phyloP scores from a whole-genome alignment of 2,329 filamentous ascomycete species.

The Magnaporthiopsis incrustans region DNA sequence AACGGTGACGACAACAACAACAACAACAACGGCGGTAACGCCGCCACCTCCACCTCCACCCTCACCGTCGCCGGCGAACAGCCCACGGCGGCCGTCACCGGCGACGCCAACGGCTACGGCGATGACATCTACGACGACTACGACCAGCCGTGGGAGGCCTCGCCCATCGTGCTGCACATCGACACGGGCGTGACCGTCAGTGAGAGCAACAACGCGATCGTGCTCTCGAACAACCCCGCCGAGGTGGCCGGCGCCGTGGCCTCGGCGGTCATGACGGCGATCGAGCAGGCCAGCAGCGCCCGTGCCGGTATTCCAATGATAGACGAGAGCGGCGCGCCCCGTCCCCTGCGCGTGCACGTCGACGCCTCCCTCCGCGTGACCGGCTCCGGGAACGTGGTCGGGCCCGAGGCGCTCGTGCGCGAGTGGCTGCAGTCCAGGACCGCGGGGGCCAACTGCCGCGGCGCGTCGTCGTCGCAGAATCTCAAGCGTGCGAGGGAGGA shows the following conservation, averaged over 20 bases:
- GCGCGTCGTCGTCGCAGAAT: not conserved
- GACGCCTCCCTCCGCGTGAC: constrained; percentile 37
- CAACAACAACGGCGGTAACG: not conserved
- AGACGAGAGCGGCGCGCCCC: constrained; percentile 32
- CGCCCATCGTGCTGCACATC: constrained; percentile 38
- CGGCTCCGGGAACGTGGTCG: constrained; percentile 36
- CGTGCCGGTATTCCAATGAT: constrained; percentile 36
- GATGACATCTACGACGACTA: constrained; percentile 10
- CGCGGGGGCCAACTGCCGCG: too few species aligned
- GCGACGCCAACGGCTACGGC: not conserved
- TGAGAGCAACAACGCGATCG: constrained; percentile 41
- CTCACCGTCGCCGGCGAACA: not conserved
- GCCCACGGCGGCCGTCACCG: too few species aligned
- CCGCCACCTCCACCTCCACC: not conserved
- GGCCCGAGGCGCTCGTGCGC: constrained; percentile 16
- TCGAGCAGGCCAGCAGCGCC: constrained; percentile 33
- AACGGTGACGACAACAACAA: not conserved
- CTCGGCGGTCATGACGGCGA: constrained; percentile 33
- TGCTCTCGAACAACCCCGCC: constrained; percentile 33
- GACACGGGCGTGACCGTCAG: constrained; percentile 37
- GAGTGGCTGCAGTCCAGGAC: not conserved
- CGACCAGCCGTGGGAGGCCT: constrained; percentile 13
- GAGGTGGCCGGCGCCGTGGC: constrained; percentile 34
- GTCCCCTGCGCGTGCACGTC: constrained; percentile 34
- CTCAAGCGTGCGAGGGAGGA: not conserved